phyloP scores from a whole-genome alignment of 139 green algal genomes.

The Haematococcus lacustris region DNA sequence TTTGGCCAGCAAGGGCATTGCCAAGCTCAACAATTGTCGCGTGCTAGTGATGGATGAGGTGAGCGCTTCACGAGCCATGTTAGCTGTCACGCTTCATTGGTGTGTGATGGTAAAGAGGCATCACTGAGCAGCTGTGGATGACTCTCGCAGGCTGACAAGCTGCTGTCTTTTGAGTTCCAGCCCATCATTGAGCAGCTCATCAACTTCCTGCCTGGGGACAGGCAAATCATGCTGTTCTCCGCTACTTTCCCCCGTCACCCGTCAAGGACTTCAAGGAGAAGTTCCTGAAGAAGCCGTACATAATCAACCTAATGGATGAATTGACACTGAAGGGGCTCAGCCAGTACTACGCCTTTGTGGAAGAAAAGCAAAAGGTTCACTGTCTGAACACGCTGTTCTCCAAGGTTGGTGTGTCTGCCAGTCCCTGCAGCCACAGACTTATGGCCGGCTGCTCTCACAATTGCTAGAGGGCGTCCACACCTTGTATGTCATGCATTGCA shows the following conservation, averaged over 20 bases:
- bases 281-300: slow-evolving; percentile 81
- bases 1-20: slow-evolving; percentile 89
- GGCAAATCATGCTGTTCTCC: slow-evolving; percentile 97
- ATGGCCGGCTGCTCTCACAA: too few relatives aligned
- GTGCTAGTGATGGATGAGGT: slow-evolving; percentile 98
- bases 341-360: slow-evolving; percentile 99
- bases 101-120: too few relatives aligned
- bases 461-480: too few relatives aligned
- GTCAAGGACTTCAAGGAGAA: slow-evolving; percentile 91
- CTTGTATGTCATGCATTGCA: too few relatives aligned
- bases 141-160: slow-evolving; percentile 44
- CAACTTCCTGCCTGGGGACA: slow-evolving; percentile 62
- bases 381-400: slow-evolving; percentile 86
- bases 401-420: too few relatives aligned
- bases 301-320: slow-evolving; percentile 99
- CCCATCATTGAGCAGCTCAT: slow-evolving; percentile 95
- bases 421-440: too few relatives aligned
- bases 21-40: slow-evolving; percentile 77
- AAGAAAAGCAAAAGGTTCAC: slow-evolving; percentile 95
- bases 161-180: slow-evolving; percentile 87
- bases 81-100: too few relatives aligned
- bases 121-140: too few relatives aligned
- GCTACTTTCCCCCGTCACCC: slow-evolving; percentile 97
- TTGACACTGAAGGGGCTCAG: slow-evolving; percentile 94
- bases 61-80: too few relatives aligned